These are phyloP conservation scores for Xanthoconium stramineum DNA, from an alignment of 768 basidiomycete genomes.

Conservation along the genomic window DNA sequence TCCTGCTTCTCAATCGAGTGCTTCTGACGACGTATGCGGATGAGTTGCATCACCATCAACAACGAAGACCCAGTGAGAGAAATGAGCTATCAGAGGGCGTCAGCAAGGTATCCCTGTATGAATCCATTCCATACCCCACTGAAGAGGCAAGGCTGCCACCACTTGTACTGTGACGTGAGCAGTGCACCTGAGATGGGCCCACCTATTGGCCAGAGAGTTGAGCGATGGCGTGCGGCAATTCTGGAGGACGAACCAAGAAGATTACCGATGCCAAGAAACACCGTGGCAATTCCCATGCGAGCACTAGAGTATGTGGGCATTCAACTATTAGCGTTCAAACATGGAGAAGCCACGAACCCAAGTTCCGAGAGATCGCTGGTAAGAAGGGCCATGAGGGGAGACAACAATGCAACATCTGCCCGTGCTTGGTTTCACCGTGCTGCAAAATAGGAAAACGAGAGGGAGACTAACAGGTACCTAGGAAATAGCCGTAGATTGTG, in stretches of 20 bases:
- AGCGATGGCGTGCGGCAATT: conserved; percentile 6
- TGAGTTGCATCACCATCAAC: conserved; percentile 4
- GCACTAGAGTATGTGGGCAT: conserved; percentile 12
- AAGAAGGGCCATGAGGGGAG: conserved; percentile 43
- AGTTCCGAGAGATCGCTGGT: conserved; percentile 48
- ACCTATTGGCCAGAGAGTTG: conserved; percentile 22
- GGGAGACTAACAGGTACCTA: conserved; percentile 36
- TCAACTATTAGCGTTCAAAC: not conserved
- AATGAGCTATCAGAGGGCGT: conserved; percentile 2
- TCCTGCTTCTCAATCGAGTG: not conserved
- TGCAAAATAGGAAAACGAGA: not conserved
- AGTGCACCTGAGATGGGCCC: conserved; percentile 56
- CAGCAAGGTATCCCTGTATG: not conserved
- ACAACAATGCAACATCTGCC: conserved; percentile 37
- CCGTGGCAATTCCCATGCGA: conserved; percentile 25
- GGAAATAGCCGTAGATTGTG: conserved; percentile 45
- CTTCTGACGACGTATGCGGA: not conserved
- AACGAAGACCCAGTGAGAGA: not conserved
- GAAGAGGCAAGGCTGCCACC: conserved; percentile 57
- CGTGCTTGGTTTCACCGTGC: not conserved
- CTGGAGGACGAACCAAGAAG: conserved; percentile 17
- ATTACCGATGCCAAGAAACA: conserved; percentile 11
- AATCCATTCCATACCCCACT: conserved; percentile 32
- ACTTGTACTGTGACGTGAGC: conserved; percentile 46
- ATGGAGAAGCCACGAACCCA: conserved; percentile 33